These are phyloP conservation scores for Podila horticola DNA, from an alignment of 192 early-diverging fungal species.

Conservation along the genomic window DNA sequence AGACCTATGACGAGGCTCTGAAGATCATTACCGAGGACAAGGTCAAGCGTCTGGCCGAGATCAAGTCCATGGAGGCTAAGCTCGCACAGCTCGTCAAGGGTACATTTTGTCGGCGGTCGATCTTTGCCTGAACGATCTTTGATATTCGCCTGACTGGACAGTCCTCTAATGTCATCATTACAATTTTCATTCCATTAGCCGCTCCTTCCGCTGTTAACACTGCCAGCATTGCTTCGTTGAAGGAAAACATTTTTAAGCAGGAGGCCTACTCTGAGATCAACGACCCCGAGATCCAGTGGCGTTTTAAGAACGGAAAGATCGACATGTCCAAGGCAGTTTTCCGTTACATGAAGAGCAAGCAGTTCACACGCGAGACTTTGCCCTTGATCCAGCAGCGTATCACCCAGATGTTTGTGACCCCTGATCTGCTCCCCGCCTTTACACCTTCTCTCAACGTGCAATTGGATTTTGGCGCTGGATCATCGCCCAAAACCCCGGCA, in stretches of 20 bases:
- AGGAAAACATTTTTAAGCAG: slow-evolving; percentile 62
- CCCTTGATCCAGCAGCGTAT: slow-evolving; percentile 67
- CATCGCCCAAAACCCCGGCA: slow-evolving; percentile 1
- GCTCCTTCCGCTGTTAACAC: slow-evolving; percentile 39
- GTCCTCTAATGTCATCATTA: neutral
- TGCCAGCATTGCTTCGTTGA: slow-evolving; percentile 58
- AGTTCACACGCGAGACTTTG: slow-evolving; percentile 66
- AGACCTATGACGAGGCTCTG: slow-evolving; percentile 81
- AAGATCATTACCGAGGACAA: slow-evolving; percentile 73
- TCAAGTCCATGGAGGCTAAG: slow-evolving; percentile 52
- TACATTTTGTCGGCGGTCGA: slow-evolving; percentile 9
- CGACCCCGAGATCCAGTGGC: slow-evolving; percentile 75
- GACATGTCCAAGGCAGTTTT: slow-evolving; percentile 79
- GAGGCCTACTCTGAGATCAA: slow-evolving; percentile 75
- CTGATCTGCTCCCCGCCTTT: slow-evolving; percentile 72
- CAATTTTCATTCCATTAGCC: slow-evolving; percentile 10
- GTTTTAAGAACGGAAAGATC: slow-evolving; percentile 65
- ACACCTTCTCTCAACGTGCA: slow-evolving; percentile 56
- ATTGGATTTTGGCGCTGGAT: slow-evolving; percentile 50
- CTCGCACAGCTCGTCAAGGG: slow-evolving; percentile 51
- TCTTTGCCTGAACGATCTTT: neutral
- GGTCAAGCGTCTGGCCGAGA: slow-evolving; percentile 54
- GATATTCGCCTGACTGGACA: neutral
- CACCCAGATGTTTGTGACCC: slow-evolving; percentile 81
- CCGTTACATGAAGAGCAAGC: slow-evolving; percentile 69